Percentiles rank a stretch among this genome's conserved stretches.
Conservation (phyloP, 768 basidiomycete genomes). For the Mycena floridula region DNA sequence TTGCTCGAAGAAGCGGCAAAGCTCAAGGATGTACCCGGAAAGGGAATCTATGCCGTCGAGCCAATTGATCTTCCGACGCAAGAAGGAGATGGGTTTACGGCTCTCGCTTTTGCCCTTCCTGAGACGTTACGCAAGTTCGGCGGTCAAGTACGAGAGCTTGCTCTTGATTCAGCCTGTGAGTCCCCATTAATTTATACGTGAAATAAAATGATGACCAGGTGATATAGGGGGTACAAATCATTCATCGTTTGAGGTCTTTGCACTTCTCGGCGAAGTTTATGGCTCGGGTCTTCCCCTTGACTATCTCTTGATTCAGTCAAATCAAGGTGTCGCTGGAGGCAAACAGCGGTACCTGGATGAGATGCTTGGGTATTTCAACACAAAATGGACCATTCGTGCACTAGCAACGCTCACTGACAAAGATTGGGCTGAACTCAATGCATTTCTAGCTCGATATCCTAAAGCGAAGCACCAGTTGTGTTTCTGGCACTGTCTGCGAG, state of each 20-base stretch:
- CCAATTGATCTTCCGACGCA: background rate
- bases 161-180: conserved; percentile 25
- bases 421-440: conserved; percentile 19
- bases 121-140: conserved; percentile 6
- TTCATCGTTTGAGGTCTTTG: no score
- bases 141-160: conserved; percentile 17
- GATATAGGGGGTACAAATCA: conserved; percentile 25
- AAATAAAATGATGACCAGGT: no score
- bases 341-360: conserved; percentile 20
- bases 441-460: conserved; percentile 9
- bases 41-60: background rate
- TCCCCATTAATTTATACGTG: no score
- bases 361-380: conserved; percentile 18
- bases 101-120: conserved; percentile 21
- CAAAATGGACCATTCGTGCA: conserved; percentile 8
- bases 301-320: conserved; percentile 19
- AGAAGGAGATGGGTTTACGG: conserved; percentile 14
- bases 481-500: conserved; percentile 19
- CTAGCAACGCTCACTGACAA: conserved; percentile 19
- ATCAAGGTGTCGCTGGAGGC: conserved; percentile 8
- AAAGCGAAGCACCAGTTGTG: conserved; percentile 21
- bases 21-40: conserved; percentile 2
- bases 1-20: conserved; percentile 8
- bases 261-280: no score
- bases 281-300: conserved; percentile 26